Evolutionary conservation across 208 protist species (phyloP), one percentile per base, ranked within the genome.

Genomic region (Crithidia thermophila): DNA sequence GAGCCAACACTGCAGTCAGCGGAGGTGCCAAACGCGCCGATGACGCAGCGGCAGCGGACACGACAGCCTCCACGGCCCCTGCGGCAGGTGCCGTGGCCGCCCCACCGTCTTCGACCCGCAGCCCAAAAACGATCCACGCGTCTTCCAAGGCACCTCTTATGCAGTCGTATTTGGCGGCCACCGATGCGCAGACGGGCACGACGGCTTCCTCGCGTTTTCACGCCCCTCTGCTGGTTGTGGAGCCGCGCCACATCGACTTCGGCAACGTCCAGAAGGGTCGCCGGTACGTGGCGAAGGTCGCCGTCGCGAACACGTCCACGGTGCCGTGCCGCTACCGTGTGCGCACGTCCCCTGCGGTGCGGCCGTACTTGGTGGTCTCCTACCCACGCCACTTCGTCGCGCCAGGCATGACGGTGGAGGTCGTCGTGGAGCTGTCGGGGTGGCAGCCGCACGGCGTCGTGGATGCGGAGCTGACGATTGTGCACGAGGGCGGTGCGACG

Each of bases 291-390:
- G 45, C 81, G 39, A 60, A 63, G 6, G 43, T 92, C 14, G 50
- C 49, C 27, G 25, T 95, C 18, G 91, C 83, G 1, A 95, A 95
- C 77, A 79, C 75, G 13, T 91, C 85, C 3, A 91, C 77, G 11
- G 85, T 92, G 25, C 87, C 90, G 9, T 95, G 90, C 52, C 90
- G 90, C 47, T 93, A 92, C 52, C 84, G 90, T 9, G 50, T 91
- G 9, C 74, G 73, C 2, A 36, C 79, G n/a, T 53, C 65, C 23
- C 9, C 67, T 5, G 70, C 61, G 27, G 36, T 55, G 36, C 79
- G 82, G 33, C 42, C 33, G 13, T 73, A 69, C 16, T 14, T 95
- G 10, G 43, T 46, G n/a, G 46, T 92, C 6, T 25, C 72, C 51
- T 93, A 93, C 59, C 75, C 81, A 2, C 84, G 77, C 36, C 84